Evolutionary conservation across 257 asterid genomes (phyloP), one percentile per base, ranked within the genome.

Genomic region (Linderniella brevidens): DNA sequence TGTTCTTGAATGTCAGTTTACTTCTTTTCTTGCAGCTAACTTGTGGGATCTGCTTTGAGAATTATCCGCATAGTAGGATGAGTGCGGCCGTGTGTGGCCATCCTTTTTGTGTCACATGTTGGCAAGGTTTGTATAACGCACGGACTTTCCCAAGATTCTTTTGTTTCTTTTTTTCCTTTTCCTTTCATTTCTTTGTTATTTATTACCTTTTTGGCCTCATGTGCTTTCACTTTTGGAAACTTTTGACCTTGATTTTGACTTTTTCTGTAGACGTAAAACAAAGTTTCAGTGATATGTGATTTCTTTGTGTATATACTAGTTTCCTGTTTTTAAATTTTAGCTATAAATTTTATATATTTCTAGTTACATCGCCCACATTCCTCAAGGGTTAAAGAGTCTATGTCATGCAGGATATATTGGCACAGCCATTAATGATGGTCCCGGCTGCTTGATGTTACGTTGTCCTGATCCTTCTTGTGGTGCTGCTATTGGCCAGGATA

Each of bases 41-140:
- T 20, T 86, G 94, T 46, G 85, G 87, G 50, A 88, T 88, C 68
- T 88, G 98, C 61, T 88, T 84, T 29, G 98, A 88, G 48, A 58
- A 52, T 57, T 73, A 50, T 64, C 11, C 69, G 9, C 18, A 18
- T 49, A 58, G 65, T 47, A 54, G 37, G 53, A 65, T 88, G 37
- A 64, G 58, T 11, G 57, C 85, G 14, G 78, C 63, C 37, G 74
- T 76, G 5, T 88, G 98, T 50, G 70, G 75, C 53, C 98, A 88
- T 72, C 85, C 71, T 51, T 88, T 72, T 60, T 88, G 96, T 55
- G 74, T 52, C 37, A 62, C 70, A 18, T 88, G 98, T 69, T 88
- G 96, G 98, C 66, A 61, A 77, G 87, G 92, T 67, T 61, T 60
- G 69, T 61, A 37, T 58, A 52, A 25, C 6, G n/a, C n/a, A n/a